These are phyloP conservation scores for Cyberlindnera amylophila DNA, from an alignment of 805 yeast genomes.

Conservation along the genomic window DNA sequence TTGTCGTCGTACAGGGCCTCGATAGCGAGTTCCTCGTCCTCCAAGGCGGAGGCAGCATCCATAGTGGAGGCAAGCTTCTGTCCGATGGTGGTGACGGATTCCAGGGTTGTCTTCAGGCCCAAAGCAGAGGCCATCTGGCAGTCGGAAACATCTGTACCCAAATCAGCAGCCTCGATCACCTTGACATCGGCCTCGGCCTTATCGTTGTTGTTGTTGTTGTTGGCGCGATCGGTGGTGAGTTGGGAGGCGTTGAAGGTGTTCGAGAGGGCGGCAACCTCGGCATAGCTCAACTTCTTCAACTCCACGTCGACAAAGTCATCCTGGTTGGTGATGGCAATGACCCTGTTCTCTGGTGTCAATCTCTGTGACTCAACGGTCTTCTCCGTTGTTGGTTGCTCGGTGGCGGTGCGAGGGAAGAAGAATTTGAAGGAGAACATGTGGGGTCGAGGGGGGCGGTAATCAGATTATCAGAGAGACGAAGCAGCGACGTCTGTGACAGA, in stretches of 20 bases:
- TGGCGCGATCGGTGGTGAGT: background rate
- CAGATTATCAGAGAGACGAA: background rate
- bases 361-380: background rate
- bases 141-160: conserved; percentile 19
- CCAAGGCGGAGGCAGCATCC: conserved; percentile 5
- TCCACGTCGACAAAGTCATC: conserved; percentile 45
- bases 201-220: background rate
- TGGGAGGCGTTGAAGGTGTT: conserved; percentile 13
- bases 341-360: conserved; percentile 20
- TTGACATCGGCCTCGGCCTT: background rate
- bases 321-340: conserved; percentile 14
- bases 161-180: conserved; percentile 17
- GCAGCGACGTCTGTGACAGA: background rate
- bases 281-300: conserved; percentile 46
- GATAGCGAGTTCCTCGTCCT: conserved; percentile 13
- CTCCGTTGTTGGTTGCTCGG: background rate
- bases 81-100: background rate
- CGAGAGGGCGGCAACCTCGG: conserved; percentile 44
- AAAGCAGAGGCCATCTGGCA: conserved; percentile 22
- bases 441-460: too few species aligned
- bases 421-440: conserved; percentile 13
- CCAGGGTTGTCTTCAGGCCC: background rate
- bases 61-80: background rate
- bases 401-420: conserved; percentile 5
- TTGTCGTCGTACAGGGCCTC: conserved; percentile 21